Base-by-base conservation (phyloP, 208 protist species). In the Crithidia mellificae region DNA sequence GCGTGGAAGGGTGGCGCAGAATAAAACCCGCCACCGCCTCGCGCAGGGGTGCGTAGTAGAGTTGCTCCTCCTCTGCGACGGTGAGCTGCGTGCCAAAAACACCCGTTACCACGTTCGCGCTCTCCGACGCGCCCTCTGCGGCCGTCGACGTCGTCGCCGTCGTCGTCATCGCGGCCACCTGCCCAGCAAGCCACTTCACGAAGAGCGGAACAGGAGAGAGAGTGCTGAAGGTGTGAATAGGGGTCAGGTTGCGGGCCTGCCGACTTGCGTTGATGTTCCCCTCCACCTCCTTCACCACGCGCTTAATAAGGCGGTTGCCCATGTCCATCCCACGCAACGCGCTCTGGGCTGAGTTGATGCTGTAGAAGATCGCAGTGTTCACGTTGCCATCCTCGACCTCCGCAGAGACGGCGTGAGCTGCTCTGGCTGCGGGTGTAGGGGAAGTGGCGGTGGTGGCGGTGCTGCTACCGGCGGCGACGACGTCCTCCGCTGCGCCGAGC, bases 361-460 rank as follows among this genome's bases (percentile, higher is more conserved):
- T 92, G 77, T 96, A 96, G 67, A 96, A 96, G 43, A 91, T 91
- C 30, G 91, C 88, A 2, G 88, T 91, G 68, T 92, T 83, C 61
- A 91, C 89, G 22, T 72, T 51, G 29, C 81, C 81, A 22, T 80
- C 68, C 11, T 15, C 29, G 4, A 30, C 9, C 19, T 44, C 43
- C 19, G 67, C 50, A 7, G 22, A 29, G 9, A 17, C 11, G 7
- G 34, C 7, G 34, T 38, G 9, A 17, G 25, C 25, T 27, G n/a
- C 27, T 15, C n/a, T n/a, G n/a, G n/a, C n/a, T n/a, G n/a, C n/a
- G n/a, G n/a, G n/a, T n/a, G n/a, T n/a, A n/a, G n/a, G n/a, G n/a
- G n/a, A n/a, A n/a, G n/a, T n/a, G n/a, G n/a, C n/a, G n/a, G n/a
- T n/a, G n/a, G n/a, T n/a, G n/a, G 32, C 61, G 43, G 49, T 12